Conservation (phyloP, 2,329 filamentous ascomycete genomes). For the Fusarium falciforme region DNA sequence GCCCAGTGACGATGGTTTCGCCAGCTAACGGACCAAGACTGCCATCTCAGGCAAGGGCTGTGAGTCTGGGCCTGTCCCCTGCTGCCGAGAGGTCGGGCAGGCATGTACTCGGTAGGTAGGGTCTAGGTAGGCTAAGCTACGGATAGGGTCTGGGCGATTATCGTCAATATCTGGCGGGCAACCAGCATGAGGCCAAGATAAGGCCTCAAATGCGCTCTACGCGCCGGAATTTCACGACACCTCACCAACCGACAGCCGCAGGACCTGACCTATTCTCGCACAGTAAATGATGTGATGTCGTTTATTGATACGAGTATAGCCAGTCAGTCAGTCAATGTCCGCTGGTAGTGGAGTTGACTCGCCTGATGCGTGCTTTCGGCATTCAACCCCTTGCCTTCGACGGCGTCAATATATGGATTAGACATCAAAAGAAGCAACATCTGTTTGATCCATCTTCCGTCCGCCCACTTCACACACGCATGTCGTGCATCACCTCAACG, state of each 20-base stretch:
- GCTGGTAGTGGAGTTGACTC: background rate
- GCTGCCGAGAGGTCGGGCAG: background rate
- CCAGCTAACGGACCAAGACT: conserved; percentile 24
- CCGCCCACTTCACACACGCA: conserved; percentile 3
- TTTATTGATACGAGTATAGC: background rate
- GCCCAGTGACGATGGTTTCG: conserved; percentile 2
- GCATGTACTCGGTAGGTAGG: background rate
- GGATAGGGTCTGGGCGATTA: conserved; percentile 1
- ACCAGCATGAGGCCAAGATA: background rate
- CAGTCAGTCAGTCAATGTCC: background rate
- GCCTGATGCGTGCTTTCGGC: background rate
- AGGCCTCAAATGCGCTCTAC: conserved; percentile 13
- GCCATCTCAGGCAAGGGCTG: conserved; percentile 10
- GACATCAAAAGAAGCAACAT: background rate
- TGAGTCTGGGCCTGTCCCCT: background rate
- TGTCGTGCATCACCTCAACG: conserved; percentile 6
- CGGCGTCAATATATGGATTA: background rate
- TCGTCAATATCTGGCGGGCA: background rate
- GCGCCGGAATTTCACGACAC: conserved; percentile 8
- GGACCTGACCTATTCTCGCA: background rate
- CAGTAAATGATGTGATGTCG: background rate
- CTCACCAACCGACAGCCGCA: background rate
- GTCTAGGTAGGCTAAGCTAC: background rate
- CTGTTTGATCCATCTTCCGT: background rate
- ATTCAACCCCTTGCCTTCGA: background rate